A percentile compares a stretch with the other conserved stretches of the same genome.
Evolutionary conservation across 306 rosid genomes (phyloP).

Genomic region (Begonia peltatifolia): DNA sequence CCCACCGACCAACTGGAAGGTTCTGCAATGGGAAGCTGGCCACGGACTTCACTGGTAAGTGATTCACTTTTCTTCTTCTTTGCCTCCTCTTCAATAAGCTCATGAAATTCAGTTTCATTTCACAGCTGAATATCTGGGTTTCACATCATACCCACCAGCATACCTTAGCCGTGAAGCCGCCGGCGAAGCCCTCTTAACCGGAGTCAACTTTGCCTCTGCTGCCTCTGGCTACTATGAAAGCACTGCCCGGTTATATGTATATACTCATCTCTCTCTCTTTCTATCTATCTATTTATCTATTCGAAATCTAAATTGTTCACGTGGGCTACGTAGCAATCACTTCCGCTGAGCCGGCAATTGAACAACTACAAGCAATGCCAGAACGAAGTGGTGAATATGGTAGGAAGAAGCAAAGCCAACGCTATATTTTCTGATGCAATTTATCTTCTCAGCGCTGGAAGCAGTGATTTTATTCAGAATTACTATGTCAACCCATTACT

Average conservation of each 20-base stretch:
- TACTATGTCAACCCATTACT: conserved; percentile 37
- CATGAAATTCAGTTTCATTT: not conserved
- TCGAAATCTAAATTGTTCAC: not conserved
- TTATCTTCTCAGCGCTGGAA: conserved; percentile 43
- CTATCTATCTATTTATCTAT: not conserved
- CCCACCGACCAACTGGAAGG: conserved; percentile 47
- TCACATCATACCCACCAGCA: conserved; percentile 40
- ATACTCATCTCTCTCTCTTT: conserved; percentile 3
- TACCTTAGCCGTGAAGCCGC: conserved; percentile 45
- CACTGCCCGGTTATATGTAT: conserved; percentile 34
- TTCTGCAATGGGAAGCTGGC: conserved; percentile 61
- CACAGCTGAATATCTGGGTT: conserved; percentile 53
- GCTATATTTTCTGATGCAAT: conserved; percentile 34
- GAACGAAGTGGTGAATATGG: conserved; percentile 25
- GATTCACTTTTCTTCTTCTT: not conserved
- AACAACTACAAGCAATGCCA: conserved; percentile 37
- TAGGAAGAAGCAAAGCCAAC: conserved; percentile 31
- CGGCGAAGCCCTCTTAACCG: conserved; percentile 33
- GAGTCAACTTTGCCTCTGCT: conserved; percentile 58
- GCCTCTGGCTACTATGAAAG: conserved; percentile 43
- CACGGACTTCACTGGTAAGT: conserved; percentile 41
- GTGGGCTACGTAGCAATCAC: conserved; percentile 22
- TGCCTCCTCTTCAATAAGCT: not conserved
- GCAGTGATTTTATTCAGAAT: conserved; percentile 49
- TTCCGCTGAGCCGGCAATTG: conserved; percentile 38